Conservation (phyloP, 345 rosid genomes). For the Eucalyptus victrix region DNA sequence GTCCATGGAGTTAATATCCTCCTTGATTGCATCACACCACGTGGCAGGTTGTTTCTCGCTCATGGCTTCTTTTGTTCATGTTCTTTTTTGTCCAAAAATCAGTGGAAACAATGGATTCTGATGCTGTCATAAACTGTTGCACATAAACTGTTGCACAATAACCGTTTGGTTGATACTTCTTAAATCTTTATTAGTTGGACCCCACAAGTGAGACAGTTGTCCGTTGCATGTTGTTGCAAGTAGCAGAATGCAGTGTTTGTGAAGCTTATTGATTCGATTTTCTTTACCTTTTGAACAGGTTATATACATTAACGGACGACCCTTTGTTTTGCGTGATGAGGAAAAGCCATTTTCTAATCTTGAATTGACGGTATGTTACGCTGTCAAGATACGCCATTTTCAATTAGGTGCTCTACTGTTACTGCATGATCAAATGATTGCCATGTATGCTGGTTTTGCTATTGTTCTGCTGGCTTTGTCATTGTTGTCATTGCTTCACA, state of each 20-base stretch:
- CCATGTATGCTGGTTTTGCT: neutral
- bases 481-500: neutral
- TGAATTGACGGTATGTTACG: slow-evolving; percentile 67
- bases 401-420: neutral
- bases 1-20: neutral
- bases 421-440: neutral
- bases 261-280: neutral
- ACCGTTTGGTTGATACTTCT: neutral
- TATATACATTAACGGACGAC: slow-evolving; percentile 85
- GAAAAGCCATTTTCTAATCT: slow-evolving; percentile 97
- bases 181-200: neutral
- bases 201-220: neutral
- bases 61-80: neutral
- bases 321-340: slow-evolving; percentile 95
- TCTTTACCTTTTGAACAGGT: slow-evolving; percentile 23
- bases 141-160: neutral
- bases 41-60: neutral
- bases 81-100: neutral
- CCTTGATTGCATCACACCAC: neutral
- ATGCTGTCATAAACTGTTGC: neutral
- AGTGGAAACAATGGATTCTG: neutral
- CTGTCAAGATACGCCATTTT: neutral
- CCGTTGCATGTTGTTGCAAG: neutral
- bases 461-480: neutral
- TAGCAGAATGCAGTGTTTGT: neutral